Evolutionary conservation across 1,139 yeast species (phyloP), one percentile per base, ranked within the genome.

Genomic region (Trichomonascaceae sp.): DNA sequence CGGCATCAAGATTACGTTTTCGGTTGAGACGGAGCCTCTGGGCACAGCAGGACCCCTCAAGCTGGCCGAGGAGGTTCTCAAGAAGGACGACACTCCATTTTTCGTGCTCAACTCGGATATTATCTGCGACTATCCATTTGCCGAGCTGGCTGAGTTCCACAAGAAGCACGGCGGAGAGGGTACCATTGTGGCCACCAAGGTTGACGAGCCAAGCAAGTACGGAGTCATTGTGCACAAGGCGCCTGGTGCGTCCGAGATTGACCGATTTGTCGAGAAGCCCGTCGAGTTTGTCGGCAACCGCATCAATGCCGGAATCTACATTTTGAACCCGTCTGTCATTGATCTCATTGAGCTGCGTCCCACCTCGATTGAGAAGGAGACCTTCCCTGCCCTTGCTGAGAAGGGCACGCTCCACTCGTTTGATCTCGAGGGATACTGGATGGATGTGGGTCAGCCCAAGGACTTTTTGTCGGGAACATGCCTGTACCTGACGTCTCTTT

Each of bases 391-490:
- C 54, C 74, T 92, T 54, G 96, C 92, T 47, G 92, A 80, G 62
- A 69, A 77, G 59, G 87, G 80, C 57, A 74, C 81, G 44, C 71
- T 92, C 54, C 93, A 77, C 72, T 85, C 97, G 39, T 92, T 82
- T 57, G 99, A 92, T 63, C 76, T 92, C 57, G 96, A 89, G 68
- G 98, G 98, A 47, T 92, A 76, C 81, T 92, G 99, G 99, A 92
- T 92, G 98, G 99, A 92, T 63, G 96, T 92, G 51, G 99, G 99
- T 62, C 99, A 92, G 71, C 99, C 99, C 71, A 89, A 89, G 75
- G 99, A 92, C 66, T 92, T 85, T 76, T 69, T 92, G 52, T 77
- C 95, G 41, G 99, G 99, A 62, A 84, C 97, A 55, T 77, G 85
- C 51, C 71, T 89, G 47, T 92, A 87, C 73, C 72, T 92, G 62